Evolutionary conservation across 169 alveolate genomes (phyloP), one percentile per base, ranked within the genome.

Genomic region (Plasmodium blacklocki): DNA sequence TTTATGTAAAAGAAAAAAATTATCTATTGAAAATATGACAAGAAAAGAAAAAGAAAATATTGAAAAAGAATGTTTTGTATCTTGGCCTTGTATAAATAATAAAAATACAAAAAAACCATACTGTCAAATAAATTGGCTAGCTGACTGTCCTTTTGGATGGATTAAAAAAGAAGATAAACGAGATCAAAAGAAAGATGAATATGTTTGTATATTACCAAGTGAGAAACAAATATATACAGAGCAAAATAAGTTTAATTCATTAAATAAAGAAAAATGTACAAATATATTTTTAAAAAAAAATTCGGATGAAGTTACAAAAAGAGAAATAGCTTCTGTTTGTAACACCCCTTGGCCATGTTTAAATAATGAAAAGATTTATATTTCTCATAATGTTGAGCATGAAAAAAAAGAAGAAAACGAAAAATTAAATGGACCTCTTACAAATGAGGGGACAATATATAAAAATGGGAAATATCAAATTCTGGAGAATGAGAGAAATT

Each of bases 341-440:
- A 43, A 80, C 62, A 39, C 90, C 73, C 90, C 90, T n/a, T 80
- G 90, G 90, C 83, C 90, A 14, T 80, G 90, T 39, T 15, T 73
- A 0, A 7, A 73, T 73, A n/a, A 54, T 52, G 21, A 73, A 1
- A 12, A 5, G 3, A 29, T 29, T 29, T 29, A 29, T 29, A 23
- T 14, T 21, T 47, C 76, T 8, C 39, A n/a, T 1, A 2, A 43
- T 26, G 19, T 11, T 21, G 73, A 0, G 0, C 50, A 23, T 1
- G 11, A 14, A 19, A 26, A 63, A 18, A 29, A 32, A 12, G 6
- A 39, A 21, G 11, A 32, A 14, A 47, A 15, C 3, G 14, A 26
- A 11, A 5, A 19, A 23, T n/a, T n/a, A 0, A 68, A 80, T 54
- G 90, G 90, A 7, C 83, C 90, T 1, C 19, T 80, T 18, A 80